Evolutionary conservation across 352 stramenopile species (phyloP).

Genomic region (Phytophthora foliorum): DNA sequence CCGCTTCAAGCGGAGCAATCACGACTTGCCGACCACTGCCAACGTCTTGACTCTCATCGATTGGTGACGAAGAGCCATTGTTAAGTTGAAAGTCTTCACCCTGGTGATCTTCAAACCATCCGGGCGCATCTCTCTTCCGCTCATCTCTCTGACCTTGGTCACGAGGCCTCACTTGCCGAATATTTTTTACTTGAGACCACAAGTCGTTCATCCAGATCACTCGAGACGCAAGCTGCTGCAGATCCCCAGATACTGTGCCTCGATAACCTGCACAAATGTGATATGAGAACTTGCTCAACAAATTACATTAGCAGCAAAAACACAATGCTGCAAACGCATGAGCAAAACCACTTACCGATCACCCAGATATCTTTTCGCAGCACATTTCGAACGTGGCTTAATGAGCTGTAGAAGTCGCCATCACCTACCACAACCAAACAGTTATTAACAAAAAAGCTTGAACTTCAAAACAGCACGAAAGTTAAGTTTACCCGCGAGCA

Average conservation of each 20-base stretch:
- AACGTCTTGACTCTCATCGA: slow-evolving; percentile 26
- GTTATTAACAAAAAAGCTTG: neutral
- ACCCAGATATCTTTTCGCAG: slow-evolving; percentile 89
- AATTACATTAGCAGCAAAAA: neutral
- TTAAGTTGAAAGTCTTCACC: slow-evolving; percentile 20
- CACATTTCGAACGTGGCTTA: slow-evolving; percentile 85
- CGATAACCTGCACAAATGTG: slow-evolving; percentile 58
- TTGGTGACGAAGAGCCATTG: slow-evolving; percentile 15
- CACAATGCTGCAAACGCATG: neutral
- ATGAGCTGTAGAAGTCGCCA: slow-evolving; percentile 88
- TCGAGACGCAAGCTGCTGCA: slow-evolving; percentile 81
- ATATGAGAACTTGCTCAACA: slow-evolving; percentile 1
- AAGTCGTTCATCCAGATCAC: slow-evolving; percentile 83
- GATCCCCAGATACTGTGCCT: slow-evolving; percentile 74
- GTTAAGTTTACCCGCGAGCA: slow-evolving; percentile 69
- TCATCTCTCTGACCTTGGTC: slow-evolving; percentile 22
- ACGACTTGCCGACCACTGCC: slow-evolving; percentile 41
- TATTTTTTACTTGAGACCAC: slow-evolving; percentile 57
- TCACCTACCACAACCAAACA: slow-evolving; percentile 56
- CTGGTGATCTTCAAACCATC: slow-evolving; percentile 39
- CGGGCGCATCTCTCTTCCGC: neutral
- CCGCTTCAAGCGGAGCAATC: slow-evolving; percentile 25
- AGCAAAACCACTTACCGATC: slow-evolving; percentile 60
- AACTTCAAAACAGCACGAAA: slow-evolving; percentile 2
- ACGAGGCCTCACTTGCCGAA: slow-evolving; percentile 8